Evolutionary conservation across 805 yeast species (phyloP).

Genomic region (Cyberlindnera americana): DNA sequence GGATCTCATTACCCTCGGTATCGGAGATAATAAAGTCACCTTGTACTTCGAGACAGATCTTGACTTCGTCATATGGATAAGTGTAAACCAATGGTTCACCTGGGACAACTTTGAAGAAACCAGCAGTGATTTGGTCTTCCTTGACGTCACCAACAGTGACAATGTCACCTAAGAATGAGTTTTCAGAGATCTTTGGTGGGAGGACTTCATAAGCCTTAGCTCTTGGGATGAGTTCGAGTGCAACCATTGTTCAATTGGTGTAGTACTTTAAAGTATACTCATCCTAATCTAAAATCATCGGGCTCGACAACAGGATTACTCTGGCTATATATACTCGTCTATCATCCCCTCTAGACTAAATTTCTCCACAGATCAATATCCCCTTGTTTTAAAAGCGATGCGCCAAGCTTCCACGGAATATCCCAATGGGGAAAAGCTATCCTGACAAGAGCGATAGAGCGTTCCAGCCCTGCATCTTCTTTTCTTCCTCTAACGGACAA

Average conservation of each 20-base stretch:
- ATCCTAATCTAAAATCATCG: too few relatives aligned
- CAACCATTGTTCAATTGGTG: conserved; percentile 34
- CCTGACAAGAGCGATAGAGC: background rate
- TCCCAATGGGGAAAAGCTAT: conserved; percentile 1
- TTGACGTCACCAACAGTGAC: conserved; percentile 54
- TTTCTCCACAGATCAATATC: too few relatives aligned
- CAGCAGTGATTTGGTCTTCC: conserved; percentile 57
- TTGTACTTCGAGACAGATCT: conserved; percentile 57
- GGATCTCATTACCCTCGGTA: conserved; percentile 57
- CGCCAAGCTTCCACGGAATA: conserved; percentile 1
- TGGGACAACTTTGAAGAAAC: conserved; percentile 66
- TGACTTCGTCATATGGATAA: conserved; percentile 64
- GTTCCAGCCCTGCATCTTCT: too few relatives aligned
- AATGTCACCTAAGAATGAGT: conserved; percentile 64
- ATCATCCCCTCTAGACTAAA: too few relatives aligned
- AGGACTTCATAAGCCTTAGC: conserved; percentile 50
- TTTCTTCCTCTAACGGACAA: background rate
- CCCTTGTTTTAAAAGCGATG: too few relatives aligned
- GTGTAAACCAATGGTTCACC: conserved; percentile 66
- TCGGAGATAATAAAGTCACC: conserved; percentile 62
- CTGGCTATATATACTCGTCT: background rate
- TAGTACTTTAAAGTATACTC: too few relatives aligned
- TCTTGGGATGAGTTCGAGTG: conserved; percentile 50
- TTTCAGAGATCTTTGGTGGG: conserved; percentile 62
- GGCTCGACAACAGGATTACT: too few relatives aligned